These are phyloP conservation scores for Debaryomyces maramus DNA, from an alignment of 805 yeast genomes.

Conservation along the genomic window DNA sequence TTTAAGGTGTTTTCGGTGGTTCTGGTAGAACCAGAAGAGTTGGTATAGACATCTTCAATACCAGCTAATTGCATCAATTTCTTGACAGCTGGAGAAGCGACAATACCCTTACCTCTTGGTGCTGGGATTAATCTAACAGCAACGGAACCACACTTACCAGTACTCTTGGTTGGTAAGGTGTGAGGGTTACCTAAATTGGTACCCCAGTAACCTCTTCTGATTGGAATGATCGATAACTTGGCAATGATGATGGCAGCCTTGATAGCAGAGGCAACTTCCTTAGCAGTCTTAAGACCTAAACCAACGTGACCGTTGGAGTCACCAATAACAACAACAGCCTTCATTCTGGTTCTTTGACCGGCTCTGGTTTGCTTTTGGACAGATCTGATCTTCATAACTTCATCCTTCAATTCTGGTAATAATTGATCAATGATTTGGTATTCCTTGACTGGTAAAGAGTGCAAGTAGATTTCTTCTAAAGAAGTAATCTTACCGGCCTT, in stretches of 20 bases:
- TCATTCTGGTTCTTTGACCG: slow-evolving; percentile 99
- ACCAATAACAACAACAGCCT: slow-evolving; percentile 99
- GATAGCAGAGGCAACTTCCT: slow-evolving; percentile 99
- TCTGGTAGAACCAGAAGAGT: slow-evolving; percentile 99
- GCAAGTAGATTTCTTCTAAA: slow-evolving; percentile 97
- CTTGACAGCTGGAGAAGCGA: slow-evolving; percentile 99
- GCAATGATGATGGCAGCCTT: slow-evolving; percentile 99
- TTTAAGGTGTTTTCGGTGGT: slow-evolving; percentile 99
- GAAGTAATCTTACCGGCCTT: slow-evolving; percentile 97
- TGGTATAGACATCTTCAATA: slow-evolving; percentile 98
- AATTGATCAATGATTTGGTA: slow-evolving; percentile 97
- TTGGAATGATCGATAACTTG: slow-evolving; percentile 97
- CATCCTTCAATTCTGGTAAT: slow-evolving; percentile 94
- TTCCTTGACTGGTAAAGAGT: slow-evolving; percentile 99
- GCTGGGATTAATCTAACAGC: slow-evolving; percentile 98
- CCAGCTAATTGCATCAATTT: slow-evolving; percentile 99
- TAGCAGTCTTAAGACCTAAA: slow-evolving; percentile 99
- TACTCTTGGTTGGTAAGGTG: slow-evolving; percentile 95
- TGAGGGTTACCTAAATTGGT: slow-evolving; percentile 99
- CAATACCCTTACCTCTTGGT: slow-evolving; percentile 99
- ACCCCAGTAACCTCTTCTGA: slow-evolving; percentile 99
- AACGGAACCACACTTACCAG: slow-evolving; percentile 99
- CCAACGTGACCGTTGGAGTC: slow-evolving; percentile 99
- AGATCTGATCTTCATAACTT: slow-evolving; percentile 99
- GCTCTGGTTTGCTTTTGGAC: slow-evolving; percentile 99